Base-by-base conservation (phyloP, 2,329 filamentous ascomycete species). In the Sphaerulina populicola region DNA sequence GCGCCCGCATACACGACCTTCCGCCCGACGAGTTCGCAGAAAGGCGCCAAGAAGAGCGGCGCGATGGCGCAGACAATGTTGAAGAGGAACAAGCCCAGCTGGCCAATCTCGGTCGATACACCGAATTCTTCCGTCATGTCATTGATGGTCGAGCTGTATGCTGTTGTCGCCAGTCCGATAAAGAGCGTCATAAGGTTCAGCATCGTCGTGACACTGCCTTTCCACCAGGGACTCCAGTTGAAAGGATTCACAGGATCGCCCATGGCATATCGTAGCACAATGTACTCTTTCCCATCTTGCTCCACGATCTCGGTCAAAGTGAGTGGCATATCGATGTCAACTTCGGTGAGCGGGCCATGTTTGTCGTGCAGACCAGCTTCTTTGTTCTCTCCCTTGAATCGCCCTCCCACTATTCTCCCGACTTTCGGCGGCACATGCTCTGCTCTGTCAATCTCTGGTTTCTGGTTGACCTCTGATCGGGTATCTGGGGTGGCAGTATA, bases 101-200 rank as follows among this genome's bases (percentile, higher is more conserved):
- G 69, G 30, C 74, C 74, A 4, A 75, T 60, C 47, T 72, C 68
- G 0, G 62, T 62, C 0, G 69, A 68, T 2, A 70, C 67, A 21
- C 71, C 68, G 6, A 77, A 61, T 0, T 77, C 75, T 31, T 61
- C 57, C 10, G 62, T 65, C 75, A 77, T 77, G 47, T 62, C 64
- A 47, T 62, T 60, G 57, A 77, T 74, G 39, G 74, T 74, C 18
- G 73, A 74, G 47, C 70, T 74, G 66, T 77, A 77, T 9, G 74
- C 73, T 3, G 75, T 77, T 5, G 75, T 77, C n/a, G 75, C 74
- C 11, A 77, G 68, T 62, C 75, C 75, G 52, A 77, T 76, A 64
- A 76, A 77, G 7, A 77, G 66, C 1, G 74, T 77, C 74, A 77
- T 77, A 10, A 74, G 55, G 57, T 74, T 75, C 11, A 77, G 70